These are phyloP conservation scores for Corrigiola litoralis DNA, from an alignment of 179 eudicot species.

Conservation along the genomic window DNA sequence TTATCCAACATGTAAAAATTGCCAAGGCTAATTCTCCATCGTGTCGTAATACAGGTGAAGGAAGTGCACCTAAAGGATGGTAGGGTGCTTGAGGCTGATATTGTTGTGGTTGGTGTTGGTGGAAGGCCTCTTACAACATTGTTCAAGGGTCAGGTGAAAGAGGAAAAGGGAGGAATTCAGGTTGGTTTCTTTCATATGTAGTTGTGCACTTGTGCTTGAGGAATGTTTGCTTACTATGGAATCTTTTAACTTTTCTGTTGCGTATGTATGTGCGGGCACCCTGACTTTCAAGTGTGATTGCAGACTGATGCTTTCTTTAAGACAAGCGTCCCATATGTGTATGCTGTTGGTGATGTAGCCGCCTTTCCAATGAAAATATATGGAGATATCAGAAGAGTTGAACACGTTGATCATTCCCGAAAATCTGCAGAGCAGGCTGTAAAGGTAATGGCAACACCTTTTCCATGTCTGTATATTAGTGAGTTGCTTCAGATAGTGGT, in stretches of 20 bases:
- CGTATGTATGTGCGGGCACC: background rate
- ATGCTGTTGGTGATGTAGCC: conserved; percentile 98
- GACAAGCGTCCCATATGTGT: conserved; percentile 79
- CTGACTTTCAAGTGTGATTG: conserved; percentile 16
- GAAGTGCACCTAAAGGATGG: conserved; percentile 89
- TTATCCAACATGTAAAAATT: background rate
- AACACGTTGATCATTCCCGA: conserved; percentile 96
- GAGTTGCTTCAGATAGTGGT: background rate
- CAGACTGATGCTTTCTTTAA: conserved; percentile 96
- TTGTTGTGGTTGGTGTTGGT: conserved; percentile 97
- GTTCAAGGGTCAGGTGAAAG: conserved; percentile 91
- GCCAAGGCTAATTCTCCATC: background rate
- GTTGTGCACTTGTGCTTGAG: background rate
- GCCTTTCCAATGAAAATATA: conserved; percentile 93
- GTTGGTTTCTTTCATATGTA: conserved; percentile 29
- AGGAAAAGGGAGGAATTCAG: conserved; percentile 98
- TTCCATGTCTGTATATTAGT: background rate
- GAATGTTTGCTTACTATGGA: background rate
- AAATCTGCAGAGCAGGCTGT: conserved; percentile 99
- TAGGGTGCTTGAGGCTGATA: conserved; percentile 81
- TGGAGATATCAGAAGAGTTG: conserved; percentile 85
- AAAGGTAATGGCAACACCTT: conserved; percentile 73
- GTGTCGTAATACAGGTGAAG: conserved; percentile 52
- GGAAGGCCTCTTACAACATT: conserved; percentile 76
- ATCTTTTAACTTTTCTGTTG: background rate